Base-by-base conservation (phyloP, 129 eudicot species). In the Logfia minima region DNA sequence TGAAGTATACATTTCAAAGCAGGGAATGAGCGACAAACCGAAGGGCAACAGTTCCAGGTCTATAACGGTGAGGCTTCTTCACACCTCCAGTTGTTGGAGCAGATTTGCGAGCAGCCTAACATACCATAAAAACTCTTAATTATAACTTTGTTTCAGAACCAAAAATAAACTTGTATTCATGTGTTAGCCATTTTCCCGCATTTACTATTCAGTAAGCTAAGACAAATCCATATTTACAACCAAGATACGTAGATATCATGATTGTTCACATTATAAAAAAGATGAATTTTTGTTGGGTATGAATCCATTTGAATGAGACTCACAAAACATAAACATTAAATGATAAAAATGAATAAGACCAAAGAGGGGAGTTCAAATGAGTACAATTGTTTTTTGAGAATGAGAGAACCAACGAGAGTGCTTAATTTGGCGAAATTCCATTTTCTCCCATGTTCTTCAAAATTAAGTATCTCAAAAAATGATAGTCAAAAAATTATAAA, bases 91-190 rank as follows among this genome's bases (percentile, higher is more conserved):
- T 85, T 6, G 83, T 85, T 26, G 85, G 85, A 39, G 85, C 88
- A 61, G 85, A 85, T 41, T 85, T 85, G n/a, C 85, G 88, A n/a
- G 88, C 88, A 80, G 85, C 85, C 88, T 86, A 60, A 56, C 34
- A 74, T 73, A 18, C 22, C 24, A 61, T 29, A 41, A 62, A 39
- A 56, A 45, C 3, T 24, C 3, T 17, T 13, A 21, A 48, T 29
- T 48, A 71, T 13, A 31, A 79, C 26, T 28, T 48, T 41, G 60
- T 28, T 32, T 59, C 8, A 37, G 1, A 77, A 70, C 53, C 41
- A 29, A 29, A 45, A 2, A 0, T 3, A 13, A 45, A 14, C 18
- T 45, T 45, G 18, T 18, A 3, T 45, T 45, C 53, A 3, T 45
- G 53, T 11, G 11, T 11, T 14, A 45, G 4, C 53, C 53, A 45